Percentiles rank a stretch among this genome's conserved stretches.
phyloP scores from a whole-genome alignment of 1,284 basidiomycete genomes.

The Apiotrichum gracile region DNA sequence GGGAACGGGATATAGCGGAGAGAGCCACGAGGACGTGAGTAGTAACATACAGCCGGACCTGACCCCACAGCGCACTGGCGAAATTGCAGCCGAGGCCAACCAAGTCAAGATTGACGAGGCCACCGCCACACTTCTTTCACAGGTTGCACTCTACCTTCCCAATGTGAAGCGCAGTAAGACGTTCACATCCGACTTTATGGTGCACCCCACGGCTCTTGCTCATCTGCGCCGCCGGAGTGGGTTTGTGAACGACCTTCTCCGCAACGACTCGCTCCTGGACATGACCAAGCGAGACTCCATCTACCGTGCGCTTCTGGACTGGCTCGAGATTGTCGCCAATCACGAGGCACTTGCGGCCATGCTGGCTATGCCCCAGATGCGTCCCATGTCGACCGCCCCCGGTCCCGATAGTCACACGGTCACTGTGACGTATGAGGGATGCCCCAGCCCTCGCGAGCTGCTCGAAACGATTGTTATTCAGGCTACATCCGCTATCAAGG shows the following conservation, averaged over 20 bases:
- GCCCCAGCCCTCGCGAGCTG: slow-evolving; percentile 77
- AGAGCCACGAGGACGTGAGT: slow-evolving; percentile 70
- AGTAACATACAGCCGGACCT: not conserved
- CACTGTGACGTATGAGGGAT: slow-evolving; percentile 73
- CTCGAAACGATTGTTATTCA: slow-evolving; percentile 83
- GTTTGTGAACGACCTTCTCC: slow-evolving; percentile 71
- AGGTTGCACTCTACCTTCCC: slow-evolving; percentile 71
- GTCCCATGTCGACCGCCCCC: slow-evolving; percentile 31
- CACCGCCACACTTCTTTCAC: slow-evolving; percentile 60
- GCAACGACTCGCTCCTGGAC: slow-evolving; percentile 83
- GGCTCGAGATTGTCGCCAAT: slow-evolving; percentile 86
- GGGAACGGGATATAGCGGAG: slow-evolving; percentile 78
- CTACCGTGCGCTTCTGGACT: slow-evolving; percentile 82
- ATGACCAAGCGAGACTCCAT: slow-evolving; percentile 80
- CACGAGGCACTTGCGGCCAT: slow-evolving; percentile 85
- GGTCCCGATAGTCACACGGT: slow-evolving; percentile 9
- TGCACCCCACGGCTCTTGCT: slow-evolving; percentile 79
- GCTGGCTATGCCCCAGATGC: slow-evolving; percentile 95
- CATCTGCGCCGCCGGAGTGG: slow-evolving; percentile 84
- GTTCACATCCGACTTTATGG: slow-evolving; percentile 74
- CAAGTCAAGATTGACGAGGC: slow-evolving; percentile 66
- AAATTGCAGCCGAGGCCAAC: slow-evolving; percentile 63
- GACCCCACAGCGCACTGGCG: slow-evolving; percentile 61
- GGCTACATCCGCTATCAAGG: slow-evolving; percentile 77
- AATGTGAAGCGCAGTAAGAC: slow-evolving; percentile 65